Conservation (phyloP, 306 rosid species). For the Pyrus betulifolia region DNA sequence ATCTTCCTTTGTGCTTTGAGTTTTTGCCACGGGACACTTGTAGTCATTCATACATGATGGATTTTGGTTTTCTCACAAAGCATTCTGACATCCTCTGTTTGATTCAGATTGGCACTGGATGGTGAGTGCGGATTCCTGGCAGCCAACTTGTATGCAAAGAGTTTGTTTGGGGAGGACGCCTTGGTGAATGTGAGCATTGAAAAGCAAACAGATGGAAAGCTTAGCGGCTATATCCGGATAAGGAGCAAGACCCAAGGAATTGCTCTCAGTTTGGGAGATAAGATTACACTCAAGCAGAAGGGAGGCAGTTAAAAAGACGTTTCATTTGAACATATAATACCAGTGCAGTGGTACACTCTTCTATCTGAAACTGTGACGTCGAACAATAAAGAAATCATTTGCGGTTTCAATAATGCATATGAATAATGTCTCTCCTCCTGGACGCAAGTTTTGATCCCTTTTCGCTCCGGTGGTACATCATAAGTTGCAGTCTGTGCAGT, state of each 20-base stretch:
- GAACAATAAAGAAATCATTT: neutral
- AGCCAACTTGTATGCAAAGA: slow-evolving; percentile 63
- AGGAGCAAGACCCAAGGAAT: slow-evolving; percentile 82
- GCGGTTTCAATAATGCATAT: neutral
- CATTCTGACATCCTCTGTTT: neutral
- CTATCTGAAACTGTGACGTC: neutral
- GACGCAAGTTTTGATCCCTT: neutral
- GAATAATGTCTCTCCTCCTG: neutral
- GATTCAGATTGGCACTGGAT: slow-evolving; percentile 49
- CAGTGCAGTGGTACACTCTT: neutral
- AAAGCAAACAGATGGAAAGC: slow-evolving; percentile 63
- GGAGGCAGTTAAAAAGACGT: slow-evolving; percentile 33
- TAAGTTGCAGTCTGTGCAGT: neutral
- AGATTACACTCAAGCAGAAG: slow-evolving; percentile 73
- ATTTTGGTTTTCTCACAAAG: neutral
- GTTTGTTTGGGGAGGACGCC: slow-evolving; percentile 81
- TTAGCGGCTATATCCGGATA: slow-evolving; percentile 69
- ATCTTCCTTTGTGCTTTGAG: neutral
- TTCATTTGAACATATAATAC: neutral
- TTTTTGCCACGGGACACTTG: neutral
- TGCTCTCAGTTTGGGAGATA: slow-evolving; percentile 72
- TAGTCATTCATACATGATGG: neutral
- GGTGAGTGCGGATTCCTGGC: slow-evolving; percentile 67
- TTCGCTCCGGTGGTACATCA: neutral
- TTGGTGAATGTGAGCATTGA: slow-evolving; percentile 71